Conservation (phyloP, 805 yeast species). For the Kuraishia hungarica region DNA sequence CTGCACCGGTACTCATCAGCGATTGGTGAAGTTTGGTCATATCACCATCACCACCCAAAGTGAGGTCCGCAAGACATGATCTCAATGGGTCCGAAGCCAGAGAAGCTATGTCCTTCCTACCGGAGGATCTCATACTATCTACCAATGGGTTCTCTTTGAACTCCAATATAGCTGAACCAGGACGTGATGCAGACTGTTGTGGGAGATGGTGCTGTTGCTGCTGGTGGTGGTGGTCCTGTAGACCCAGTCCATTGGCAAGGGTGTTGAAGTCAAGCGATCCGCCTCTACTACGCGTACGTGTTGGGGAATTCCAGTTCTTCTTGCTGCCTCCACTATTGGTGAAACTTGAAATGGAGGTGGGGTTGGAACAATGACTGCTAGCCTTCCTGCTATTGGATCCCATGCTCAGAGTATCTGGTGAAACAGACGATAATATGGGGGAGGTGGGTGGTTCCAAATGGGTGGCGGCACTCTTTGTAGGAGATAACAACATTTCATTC, state of each 20-base stretch:
- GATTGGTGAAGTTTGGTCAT: constrained; percentile 28
- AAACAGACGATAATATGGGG: background rate
- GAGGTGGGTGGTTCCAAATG: background rate
- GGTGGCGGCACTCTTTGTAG: background rate
- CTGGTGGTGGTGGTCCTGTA: background rate
- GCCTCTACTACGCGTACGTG: constrained; percentile 21
- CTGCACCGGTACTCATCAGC: constrained; percentile 8
- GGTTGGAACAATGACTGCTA: constrained; percentile 13
- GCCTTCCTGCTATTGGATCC: background rate
- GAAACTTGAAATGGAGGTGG: constrained; percentile 20
- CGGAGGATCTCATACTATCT: background rate
- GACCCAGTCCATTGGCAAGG: background rate
- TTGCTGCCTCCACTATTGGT: constrained; percentile 5
- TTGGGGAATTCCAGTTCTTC: constrained; percentile 33
- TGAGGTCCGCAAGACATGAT: constrained; percentile 40
- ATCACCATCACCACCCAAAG: constrained; percentile 33
- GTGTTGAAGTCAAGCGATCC: background rate
- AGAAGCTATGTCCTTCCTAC: background rate
- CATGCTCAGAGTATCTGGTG: constrained; percentile 1
- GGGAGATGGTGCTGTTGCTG: background rate
- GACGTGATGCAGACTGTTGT: background rate
- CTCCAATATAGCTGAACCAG: background rate
- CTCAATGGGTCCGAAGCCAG: constrained; percentile 40
- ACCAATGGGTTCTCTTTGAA: background rate
- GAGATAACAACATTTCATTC: background rate